Evolutionary conservation across 2,329 filamentous ascomycete species (phyloP).

Genomic region (Beauveria australis): DNA sequence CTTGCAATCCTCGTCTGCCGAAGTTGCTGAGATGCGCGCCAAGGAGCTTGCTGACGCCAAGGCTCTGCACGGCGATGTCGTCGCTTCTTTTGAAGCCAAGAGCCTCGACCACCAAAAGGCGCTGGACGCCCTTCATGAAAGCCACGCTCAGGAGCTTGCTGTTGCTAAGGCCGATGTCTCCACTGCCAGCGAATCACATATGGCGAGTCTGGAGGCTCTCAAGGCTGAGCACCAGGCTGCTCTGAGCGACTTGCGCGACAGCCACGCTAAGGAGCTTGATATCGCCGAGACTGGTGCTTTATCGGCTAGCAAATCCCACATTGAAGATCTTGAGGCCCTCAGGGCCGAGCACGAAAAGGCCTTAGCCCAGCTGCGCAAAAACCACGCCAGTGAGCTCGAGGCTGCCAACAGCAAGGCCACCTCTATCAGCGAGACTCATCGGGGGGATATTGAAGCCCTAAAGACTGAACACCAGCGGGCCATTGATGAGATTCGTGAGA

Average conservation of each 20-base stretch:
- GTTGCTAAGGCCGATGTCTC: slow-evolving; percentile 36
- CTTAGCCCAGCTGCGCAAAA: slow-evolving; percentile 32
- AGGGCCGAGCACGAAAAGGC: slow-evolving; percentile 48
- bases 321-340: slow-evolving; percentile 45
- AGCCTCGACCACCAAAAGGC: slow-evolving; percentile 45
- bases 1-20: slow-evolving; percentile 29
- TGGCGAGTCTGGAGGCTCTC: slow-evolving; percentile 24
- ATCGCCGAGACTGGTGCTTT: slow-evolving; percentile 43
- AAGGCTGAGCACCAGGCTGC: slow-evolving; percentile 29
- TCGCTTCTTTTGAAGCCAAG: slow-evolving; percentile 41
- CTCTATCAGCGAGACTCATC: slow-evolving; percentile 21
- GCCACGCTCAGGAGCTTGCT: slow-evolving; percentile 52
- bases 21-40: slow-evolving; percentile 30
- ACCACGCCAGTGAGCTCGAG: slow-evolving; percentile 33
- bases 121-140: slow-evolving; percentile 46
- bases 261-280: slow-evolving; percentile 52
- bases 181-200: slow-evolving; percentile 22
- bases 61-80: slow-evolving; percentile 34
- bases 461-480: slow-evolving; percentile 41
- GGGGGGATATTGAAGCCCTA: slow-evolving; percentile 24
- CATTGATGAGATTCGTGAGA: slow-evolving; percentile 34
- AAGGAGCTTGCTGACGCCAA: slow-evolving; percentile 35
- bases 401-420: slow-evolving; percentile 28
- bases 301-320: slow-evolving; percentile 39
- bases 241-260: slow-evolving; percentile 38